Evolutionary conservation across 139 green algal genomes (phyloP).

Genomic region (Chlamydomonas applanata): DNA sequence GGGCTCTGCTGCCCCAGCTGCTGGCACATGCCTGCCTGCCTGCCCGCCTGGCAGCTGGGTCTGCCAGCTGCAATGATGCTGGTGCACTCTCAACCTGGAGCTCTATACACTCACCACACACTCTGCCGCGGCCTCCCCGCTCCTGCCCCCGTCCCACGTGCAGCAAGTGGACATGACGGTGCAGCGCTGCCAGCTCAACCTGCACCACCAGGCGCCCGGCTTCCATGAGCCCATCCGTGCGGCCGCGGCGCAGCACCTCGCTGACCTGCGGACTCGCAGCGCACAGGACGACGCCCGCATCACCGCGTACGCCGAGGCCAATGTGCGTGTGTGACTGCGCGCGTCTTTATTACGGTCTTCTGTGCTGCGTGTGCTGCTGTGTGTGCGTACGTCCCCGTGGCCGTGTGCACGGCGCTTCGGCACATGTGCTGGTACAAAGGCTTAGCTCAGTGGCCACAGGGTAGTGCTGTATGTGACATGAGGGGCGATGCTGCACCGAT

Average conservation of each 20-base stretch:
- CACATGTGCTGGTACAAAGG: no score
- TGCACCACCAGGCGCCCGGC: slow-evolving; percentile 19
- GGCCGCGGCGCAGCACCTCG: slow-evolving; percentile 9
- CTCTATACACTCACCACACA: no score
- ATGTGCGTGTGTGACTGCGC: background rate
- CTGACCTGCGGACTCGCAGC: slow-evolving; percentile 3
- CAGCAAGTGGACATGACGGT: slow-evolving; percentile 38
- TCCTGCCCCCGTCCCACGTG: background rate
- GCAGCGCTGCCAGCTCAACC: slow-evolving; percentile 32
- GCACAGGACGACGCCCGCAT: background rate
- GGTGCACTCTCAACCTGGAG: no score
- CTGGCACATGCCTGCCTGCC: no score
- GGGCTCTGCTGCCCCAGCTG: no score
- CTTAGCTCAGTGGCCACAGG: no score
- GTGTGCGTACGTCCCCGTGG: no score
- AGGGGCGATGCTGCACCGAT: no score
- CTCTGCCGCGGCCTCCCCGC: background rate
- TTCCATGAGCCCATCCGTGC: background rate
- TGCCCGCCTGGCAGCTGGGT: no score
- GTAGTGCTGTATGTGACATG: no score
- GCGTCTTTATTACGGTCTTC: background rate
- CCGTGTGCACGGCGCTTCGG: no score
- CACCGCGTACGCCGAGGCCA: background rate
- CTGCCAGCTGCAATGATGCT: no score
- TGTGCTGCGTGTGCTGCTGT: background rate